Base-by-base conservation (phyloP, 345 rosid genomes). In the Raphanus sativus region DNA sequence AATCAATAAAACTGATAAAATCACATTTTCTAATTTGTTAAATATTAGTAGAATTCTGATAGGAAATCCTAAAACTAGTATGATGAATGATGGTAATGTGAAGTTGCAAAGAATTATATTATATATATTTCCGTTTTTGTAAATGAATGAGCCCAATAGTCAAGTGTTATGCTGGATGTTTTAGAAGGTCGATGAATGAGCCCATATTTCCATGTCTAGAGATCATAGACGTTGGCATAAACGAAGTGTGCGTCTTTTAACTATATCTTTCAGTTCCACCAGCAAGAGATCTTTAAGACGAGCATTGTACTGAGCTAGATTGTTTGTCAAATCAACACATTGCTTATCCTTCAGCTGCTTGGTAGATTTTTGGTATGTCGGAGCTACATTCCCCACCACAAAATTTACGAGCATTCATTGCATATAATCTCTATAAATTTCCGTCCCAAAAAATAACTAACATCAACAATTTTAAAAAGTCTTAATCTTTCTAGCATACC, bases 321-420 rank as follows among this genome's bases (percentile, higher is more conserved):
- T 80, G 73, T 94, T 90, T 11, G 98, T 81, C 75, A 94, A 84
- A 8, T 81, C 95, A 59, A 94, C 96, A 16, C 97, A 94, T 71
- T 94, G 85, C 5, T 83, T 88, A 25, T 87, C 86, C 0, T 76
- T 80, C 61, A 91, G 34, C 62, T 84, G 97, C 67, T 88, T 89
- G 29, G 90, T 82, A 0, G 96, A 90, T 78, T 84, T 94, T 71
- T 94, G 98, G 75, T 94, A 94, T 5, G 91, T 88, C 0, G 96
- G 97, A 13, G 91, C 98, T 0, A 91, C 98, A 30, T 94, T 94
- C 3, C 91, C 97, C 6, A 91, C 71, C 76, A 94, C 93, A 73
- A 94, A n/a, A 94, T 74, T 94, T 94, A 65, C 97, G 71, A 29
- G 30, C 30, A 28, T 28, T 28, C 30, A 2, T 28, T 28, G 88